Evolutionary conservation across 495 filamentous ascomycete species (phyloP).

Genomic region (Hyaloscypha variabilis): DNA sequence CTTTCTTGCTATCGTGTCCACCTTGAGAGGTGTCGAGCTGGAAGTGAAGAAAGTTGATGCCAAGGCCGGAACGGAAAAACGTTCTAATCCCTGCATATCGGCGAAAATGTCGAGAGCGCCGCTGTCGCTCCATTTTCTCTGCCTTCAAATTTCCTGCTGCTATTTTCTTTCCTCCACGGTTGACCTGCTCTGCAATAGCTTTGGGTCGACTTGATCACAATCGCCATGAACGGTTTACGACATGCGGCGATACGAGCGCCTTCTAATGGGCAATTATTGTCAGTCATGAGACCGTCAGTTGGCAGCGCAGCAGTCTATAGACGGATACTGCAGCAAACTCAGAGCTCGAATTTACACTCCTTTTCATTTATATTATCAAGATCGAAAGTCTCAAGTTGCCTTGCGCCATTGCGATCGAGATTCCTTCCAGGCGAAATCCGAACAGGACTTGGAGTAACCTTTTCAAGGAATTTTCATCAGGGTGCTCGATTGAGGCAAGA

Average conservation of each 20-base stretch:
- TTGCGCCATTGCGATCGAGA: conserved; percentile 44
- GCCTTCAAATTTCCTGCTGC: conserved; percentile 17
- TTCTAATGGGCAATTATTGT: conserved; percentile 40
- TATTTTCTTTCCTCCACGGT: conserved; percentile 21
- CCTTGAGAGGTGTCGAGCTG: not conserved
- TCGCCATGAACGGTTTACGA: conserved; percentile 50
- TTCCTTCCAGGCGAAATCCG: conserved; percentile 42
- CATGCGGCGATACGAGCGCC: conserved; percentile 43
- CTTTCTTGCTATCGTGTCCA: conserved; percentile 4
- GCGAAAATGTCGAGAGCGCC: conserved; percentile 28
- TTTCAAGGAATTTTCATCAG: conserved; percentile 45
- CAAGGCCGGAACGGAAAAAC: conserved; percentile 21
- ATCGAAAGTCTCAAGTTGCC: conserved; percentile 12
- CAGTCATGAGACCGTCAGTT: conserved; percentile 43
- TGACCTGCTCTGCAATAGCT: conserved; percentile 23
- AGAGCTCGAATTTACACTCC: conserved; percentile 31
- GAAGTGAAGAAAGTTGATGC: conserved; percentile 28
- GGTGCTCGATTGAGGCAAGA: conserved; percentile 39
- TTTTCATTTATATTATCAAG: conserved; percentile 34
- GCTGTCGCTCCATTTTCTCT: conserved; percentile 12
- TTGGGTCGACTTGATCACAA: conserved; percentile 12
- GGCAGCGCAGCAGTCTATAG: conserved; percentile 59
- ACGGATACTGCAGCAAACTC: conserved; percentile 53
- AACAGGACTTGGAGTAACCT: conserved; percentile 35
- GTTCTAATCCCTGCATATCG: conserved; percentile 15